Evolutionary conservation across 805 yeast genomes (phyloP), one percentile per base, ranked within the genome.

Genomic region (Zygosaccharomyces kombuchaensis): DNA sequence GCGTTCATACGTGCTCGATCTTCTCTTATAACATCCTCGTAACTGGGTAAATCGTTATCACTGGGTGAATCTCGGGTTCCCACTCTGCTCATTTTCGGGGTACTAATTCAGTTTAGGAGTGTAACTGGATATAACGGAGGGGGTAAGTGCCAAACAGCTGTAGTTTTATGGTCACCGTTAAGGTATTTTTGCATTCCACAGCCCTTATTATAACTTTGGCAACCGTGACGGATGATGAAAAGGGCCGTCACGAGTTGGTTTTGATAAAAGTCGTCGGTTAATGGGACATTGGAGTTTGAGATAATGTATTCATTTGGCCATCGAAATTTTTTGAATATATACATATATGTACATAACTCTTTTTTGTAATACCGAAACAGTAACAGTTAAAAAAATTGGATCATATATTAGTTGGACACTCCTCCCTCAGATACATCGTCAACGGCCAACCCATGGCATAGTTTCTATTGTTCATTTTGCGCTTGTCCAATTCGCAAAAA

Each of bases 41-140:
- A 76, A 4, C 73, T 62, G 5, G 81, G 81, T 2, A 77, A 75
- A 2, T 32, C 41, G 22, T 36, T 51, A 9, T 45, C 52, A 12
- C 34, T 31, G 44, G 43, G 40, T 10, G 38, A 38, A 22, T 47
- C 47, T 31, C 23, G 42, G 21, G 32, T 13, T 3, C 9, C 32
- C 8, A 7, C 32, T 10, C n/a, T 13, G 16, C 32, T 10, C 32
- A 29, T 29, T 29, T 13, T 29, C 5, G 21, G 21, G 14, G 16
- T 29, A n/a, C 5, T 6, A 7, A 6, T 6, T n/a, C 8, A 13
- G 3, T 29, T 3, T 29, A 12, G 16, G 8, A 13, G 3, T 6
- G 29, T 29, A 29, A 19, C 21, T 19, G 16, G n/a, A 29, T 29
- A 12, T 13, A 13, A 13, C n/a, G 32, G 14, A 10, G n/a, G n/a